Evolutionary conservation across 139 green algal genomes (phyloP), one percentile per base, ranked within the genome.

Genomic region (Chlamydomonas sphaeroides): DNA sequence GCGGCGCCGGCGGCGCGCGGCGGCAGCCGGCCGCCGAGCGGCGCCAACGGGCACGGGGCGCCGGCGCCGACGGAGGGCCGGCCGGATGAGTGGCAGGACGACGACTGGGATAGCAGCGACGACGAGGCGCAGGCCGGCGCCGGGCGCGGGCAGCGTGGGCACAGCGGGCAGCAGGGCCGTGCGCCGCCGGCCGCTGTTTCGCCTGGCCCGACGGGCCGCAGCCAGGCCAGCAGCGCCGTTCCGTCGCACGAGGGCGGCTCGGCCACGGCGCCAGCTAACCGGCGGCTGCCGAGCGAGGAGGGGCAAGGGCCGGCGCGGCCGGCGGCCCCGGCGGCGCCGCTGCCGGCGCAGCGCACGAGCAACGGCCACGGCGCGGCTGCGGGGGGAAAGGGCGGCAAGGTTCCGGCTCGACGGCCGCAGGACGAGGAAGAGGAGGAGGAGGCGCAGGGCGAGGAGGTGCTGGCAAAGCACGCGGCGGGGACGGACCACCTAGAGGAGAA

Each of bases 61-160:
- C 70, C 71, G 2, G 62, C 33, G 26, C 30, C 74, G 0, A 74
- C 65, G 15, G 53, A 73, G 26, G 48, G 63, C 32, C 21, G 21
- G 2, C 26, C 4, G 28, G 77, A 84, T 49, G 77, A 84, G 36
- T 76, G 61, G 61, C n/a, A 76, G 63, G 77, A 75, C 17, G 77
- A 84, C 38, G 77, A 84, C 39, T 82, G 75, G 75, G 75, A 82
- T 45, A 82, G 75, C 75, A 82, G 75, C n/a, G 75, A 82, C 33
- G 75, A 65, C 17, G 72, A 79, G 53, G 56, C 17, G 11, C n/a
- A 39, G n/a, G 28, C 57, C n/a, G 65, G 18, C 5, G 32, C 39
- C 5, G 20, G 30, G 26, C 66, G 2, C 25, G 17, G 28, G 26
- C 38, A 49, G 26, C 25, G 49, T 30, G 57, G n/a, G 39, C 36